Evolutionary conservation across 2,329 filamentous ascomycete genomes (phyloP).

Genomic region (Pseudogymnoascus sp.): DNA sequence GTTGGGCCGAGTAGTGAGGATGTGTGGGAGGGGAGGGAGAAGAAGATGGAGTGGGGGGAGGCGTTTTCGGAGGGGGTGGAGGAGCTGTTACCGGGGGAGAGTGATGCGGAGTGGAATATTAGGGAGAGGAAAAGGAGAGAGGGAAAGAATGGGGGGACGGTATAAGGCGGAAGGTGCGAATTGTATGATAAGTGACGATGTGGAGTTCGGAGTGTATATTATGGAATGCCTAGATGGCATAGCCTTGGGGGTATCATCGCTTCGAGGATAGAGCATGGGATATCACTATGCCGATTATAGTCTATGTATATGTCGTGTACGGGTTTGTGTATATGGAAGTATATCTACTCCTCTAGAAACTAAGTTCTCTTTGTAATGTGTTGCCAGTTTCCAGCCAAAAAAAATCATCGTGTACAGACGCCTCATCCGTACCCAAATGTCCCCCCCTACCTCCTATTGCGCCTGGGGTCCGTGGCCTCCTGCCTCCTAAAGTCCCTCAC

Average conservation of each 20-base stretch:
- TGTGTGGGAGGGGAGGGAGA: slow-evolving; percentile 70
- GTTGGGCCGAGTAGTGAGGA: slow-evolving; percentile 73
- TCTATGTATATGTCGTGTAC: not conserved
- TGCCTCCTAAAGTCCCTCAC: slow-evolving; percentile 72
- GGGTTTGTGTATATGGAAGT: slow-evolving; percentile 4
- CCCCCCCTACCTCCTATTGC: slow-evolving; percentile 34
- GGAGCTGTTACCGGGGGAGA: slow-evolving; percentile 32
- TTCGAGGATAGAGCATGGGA: not conserved
- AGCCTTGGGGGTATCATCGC: not conserved
- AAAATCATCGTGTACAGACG: slow-evolving; percentile 1
- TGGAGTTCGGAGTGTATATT: slow-evolving; percentile 4
- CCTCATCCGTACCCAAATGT: not conserved
- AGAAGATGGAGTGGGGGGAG: slow-evolving; percentile 43
- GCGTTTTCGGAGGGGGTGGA: slow-evolving; percentile 30
- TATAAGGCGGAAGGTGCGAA: not conserved
- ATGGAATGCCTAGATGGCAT: not conserved
- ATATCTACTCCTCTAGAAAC: not conserved
- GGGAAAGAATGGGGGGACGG: slow-evolving; percentile 12
- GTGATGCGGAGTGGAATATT: slow-evolving; percentile 33
- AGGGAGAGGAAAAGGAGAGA: slow-evolving; percentile 22
- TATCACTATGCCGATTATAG: not conserved
- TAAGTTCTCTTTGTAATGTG: not conserved
- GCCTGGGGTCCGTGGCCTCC: slow-evolving; percentile 75
- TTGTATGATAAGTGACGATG: not conserved
- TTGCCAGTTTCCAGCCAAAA: not conserved